Evolutionary conservation across 441 rosid genomes (phyloP).

Genomic region (Rhodomyrtus psidioides): DNA sequence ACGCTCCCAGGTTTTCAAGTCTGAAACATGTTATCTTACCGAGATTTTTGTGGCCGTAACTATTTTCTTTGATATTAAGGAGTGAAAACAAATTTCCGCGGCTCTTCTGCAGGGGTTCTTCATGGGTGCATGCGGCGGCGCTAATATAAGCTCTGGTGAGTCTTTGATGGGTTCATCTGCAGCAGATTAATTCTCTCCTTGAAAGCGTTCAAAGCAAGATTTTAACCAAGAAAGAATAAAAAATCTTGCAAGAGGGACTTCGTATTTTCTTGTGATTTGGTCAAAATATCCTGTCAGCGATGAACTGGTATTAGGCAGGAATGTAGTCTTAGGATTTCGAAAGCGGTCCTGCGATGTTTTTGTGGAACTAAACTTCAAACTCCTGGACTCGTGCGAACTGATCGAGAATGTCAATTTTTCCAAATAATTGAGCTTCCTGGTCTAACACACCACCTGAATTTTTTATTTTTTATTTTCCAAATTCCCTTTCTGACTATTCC

Average conservation of each 20-base stretch:
- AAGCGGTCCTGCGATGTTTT: neutral
- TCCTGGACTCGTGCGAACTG: neutral
- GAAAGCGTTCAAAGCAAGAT: neutral
- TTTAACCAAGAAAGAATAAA: neutral
- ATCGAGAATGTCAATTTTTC: neutral
- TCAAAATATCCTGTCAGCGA: neutral
- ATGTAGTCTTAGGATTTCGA: neutral
- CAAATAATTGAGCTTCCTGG: neutral
- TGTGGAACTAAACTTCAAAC: neutral
- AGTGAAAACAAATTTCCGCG: neutral
- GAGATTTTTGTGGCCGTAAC: neutral
- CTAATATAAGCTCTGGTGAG: conserved; percentile 78
- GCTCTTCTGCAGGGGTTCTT: conserved; percentile 38
- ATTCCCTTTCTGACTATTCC: neutral
- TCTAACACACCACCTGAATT: neutral
- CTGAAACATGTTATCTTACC: neutral
- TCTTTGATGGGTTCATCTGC: neutral
- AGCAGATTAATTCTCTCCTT: neutral
- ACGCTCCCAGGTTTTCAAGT: conserved; percentile 49
- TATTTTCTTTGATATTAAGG: neutral
- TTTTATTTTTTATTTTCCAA: neutral
- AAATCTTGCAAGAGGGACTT: neutral
- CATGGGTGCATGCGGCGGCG: conserved; percentile 53
- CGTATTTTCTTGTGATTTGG: neutral
- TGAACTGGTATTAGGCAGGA: neutral